A percentile compares a stretch with the other conserved stretches of the same genome.
These are phyloP conservation scores for Symbiodinium pilosum DNA, from an alignment of 73 alveolate genomes.

Conservation along the genomic window DNA sequence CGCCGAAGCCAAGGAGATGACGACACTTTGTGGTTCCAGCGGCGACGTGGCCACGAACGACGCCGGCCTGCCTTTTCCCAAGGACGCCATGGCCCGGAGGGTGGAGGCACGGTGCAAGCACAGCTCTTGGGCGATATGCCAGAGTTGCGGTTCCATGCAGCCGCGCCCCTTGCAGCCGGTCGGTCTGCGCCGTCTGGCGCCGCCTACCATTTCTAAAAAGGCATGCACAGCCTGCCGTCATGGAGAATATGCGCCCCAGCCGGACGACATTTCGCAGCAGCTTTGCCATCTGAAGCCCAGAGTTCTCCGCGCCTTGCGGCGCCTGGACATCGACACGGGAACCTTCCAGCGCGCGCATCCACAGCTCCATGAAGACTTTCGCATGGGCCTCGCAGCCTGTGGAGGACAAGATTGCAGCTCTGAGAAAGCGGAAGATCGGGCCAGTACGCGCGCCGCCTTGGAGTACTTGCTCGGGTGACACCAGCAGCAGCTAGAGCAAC, in stretches of 20 bases:
- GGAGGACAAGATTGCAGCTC: background rate
- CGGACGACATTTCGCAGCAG: background rate
- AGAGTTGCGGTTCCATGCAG: background rate
- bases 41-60: conserved; percentile 36
- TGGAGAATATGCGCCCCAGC: conserved; percentile 52
- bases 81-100: background rate
- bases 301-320: conserved; percentile 49
- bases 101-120: conserved; percentile 49
- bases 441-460: conserved; percentile 5
- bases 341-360: background rate
- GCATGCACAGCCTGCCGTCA: conserved; percentile 25
- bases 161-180: conserved; percentile 22
- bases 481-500: background rate
- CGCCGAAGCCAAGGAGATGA: no score
- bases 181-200: background rate
- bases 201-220: background rate
- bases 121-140: conserved; percentile 67
- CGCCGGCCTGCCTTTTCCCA: conserved; percentile 4
- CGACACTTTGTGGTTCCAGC: background rate
- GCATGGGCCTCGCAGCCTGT: conserved; percentile 9
- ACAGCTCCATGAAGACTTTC: conserved; percentile 17
- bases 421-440: background rate
- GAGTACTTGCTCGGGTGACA: background rate
- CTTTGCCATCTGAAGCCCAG: background rate
- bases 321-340: conserved; percentile 26